A percentile compares a stretch with the other conserved stretches of the same genome.
Evolutionary conservation across 2,329 filamentous ascomycete genomes (phyloP).

Genomic region (Achaetomium macrosporum): DNA sequence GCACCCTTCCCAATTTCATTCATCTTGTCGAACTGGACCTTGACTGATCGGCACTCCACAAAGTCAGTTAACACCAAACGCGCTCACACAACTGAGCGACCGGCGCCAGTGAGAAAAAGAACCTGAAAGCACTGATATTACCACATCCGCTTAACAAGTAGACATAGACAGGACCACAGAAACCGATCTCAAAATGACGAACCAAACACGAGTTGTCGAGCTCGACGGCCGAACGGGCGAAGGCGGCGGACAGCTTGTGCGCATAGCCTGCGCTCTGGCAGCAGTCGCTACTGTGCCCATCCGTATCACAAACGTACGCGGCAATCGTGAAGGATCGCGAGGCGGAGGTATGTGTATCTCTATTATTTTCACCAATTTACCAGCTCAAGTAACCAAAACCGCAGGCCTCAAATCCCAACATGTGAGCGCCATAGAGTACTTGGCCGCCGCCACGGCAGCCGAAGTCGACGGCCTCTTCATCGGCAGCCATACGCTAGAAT

Average conservation of each 20-base stretch:
- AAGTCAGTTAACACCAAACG: too few relatives aligned
- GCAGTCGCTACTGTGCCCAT: conserved; percentile 50
- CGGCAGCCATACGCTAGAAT: conserved; percentile 46
- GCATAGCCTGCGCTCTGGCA: conserved; percentile 50
- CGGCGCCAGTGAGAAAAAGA: too few relatives aligned
- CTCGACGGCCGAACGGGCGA: conserved; percentile 55
- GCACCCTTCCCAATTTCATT: too few relatives aligned
- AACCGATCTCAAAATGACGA: neutral
- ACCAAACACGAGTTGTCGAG: conserved; percentile 31
- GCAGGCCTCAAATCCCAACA: conserved; percentile 57
- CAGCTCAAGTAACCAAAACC: neutral
- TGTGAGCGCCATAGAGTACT: conserved; percentile 48
- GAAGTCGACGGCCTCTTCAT: conserved; percentile 45
- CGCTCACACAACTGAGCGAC: too few relatives aligned
- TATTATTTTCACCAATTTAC: neutral
- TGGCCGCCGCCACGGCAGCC: conserved; percentile 47
- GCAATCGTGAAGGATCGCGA: conserved; percentile 40
- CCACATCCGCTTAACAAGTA: neutral
- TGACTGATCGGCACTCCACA: too few relatives aligned
- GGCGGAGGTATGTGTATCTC: conserved; percentile 27
- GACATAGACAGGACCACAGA: neutral
- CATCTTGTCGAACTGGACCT: too few relatives aligned
- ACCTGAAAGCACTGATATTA: neutral
- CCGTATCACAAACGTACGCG: conserved; percentile 49
- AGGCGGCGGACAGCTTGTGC: conserved; percentile 56